Evolutionary conservation across 2,329 filamentous ascomycete species (phyloP), one percentile per base, ranked within the genome.

Genomic region (Penicillium sp.): DNA sequence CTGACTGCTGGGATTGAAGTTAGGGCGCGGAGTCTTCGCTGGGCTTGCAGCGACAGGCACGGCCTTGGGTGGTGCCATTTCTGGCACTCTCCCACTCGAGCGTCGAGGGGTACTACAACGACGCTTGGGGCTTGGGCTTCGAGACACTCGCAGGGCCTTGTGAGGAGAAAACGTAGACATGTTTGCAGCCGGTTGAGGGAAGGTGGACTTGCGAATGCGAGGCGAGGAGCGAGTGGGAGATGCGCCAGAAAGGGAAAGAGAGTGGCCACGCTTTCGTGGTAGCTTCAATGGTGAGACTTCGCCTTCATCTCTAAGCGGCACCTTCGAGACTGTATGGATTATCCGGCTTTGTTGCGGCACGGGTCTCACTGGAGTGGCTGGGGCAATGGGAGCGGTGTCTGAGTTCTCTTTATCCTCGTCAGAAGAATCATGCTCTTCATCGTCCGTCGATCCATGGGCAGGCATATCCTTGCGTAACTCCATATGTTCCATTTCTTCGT

Each of bases 311-410:
- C 87, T 88, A 32, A 90, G 69, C 1, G 86, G 86, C 4, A 90
- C 81, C 68, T 89, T 90, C 22, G 84, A 86, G 0, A 87, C 82
- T 0, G 87, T 90, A 64, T 86, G 80, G 52, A 85, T 79, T n/a
- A 76, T 71, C 35, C 74, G 73, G 45, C 75, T 74, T n/a, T 66
- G 69, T n/a, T 74, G 59, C 0, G 70, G 67, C 13, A 60, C 59
- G 6, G 55, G 50, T 37, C 79, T 76, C 40, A 76, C 69, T 0
- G 84, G 84, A 1, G 84, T 86, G 6, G 74, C 69, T 1, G 79
- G 79, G 26, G 60, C 54, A 40, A 56, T 36, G 22, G 44, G 47
- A 16, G 47, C 35, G 9, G 50, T 13, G 3, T 48, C 40, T 5
- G 50, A 43, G 34, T 67, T 66, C 43, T 67, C 63, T 43, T 67